Evolutionary conservation across 2,329 filamentous ascomycete species (phyloP), one percentile per base, ranked within the genome.

Genomic region (Rutstroemia sp.): DNA sequence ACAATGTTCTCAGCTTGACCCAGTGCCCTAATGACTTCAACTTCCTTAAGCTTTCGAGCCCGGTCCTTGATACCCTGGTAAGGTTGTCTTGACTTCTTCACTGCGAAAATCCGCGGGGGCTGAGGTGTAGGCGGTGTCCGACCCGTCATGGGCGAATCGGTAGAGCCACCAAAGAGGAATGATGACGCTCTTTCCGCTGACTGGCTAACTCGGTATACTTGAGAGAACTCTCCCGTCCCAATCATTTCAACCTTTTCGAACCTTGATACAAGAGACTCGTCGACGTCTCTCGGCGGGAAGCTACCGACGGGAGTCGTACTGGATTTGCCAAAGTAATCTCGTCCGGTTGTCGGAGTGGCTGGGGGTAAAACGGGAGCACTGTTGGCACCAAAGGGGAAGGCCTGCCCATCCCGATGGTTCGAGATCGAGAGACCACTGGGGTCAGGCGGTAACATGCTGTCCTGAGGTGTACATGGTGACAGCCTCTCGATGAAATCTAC

Each of bases 141-240:
- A 10, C 76, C 71, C 54, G 71, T 72, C 1, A 73, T 75, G 1
- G 79, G 75, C 1, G 78, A 79, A 58, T 72, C 71, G 42, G 27
- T 46, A 47, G 74, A 71, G 50, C 58, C 75, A 55, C 58, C 75
- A 55, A 64, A 75, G 65, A 70, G 75, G 71, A 65, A 77, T 64
- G 63, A 72, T 67, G 57, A 72, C 65, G 62, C 73, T 67, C 39
- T 72, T 64, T 60, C 48, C 8, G 57, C 39, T 17, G 56, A 60
- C 56, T 79, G 73, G 14, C 82, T 82, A 4, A 96, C 92, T 38
- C 87, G 84, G 70, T 90, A 99, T 0, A 99, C 94, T 56, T 88
- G 83, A 0, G 94, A 97, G 68, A 99, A 99, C 69, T 96, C 92
- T 57, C 94, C 94, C 58, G 86, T 86, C 48, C 92, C 92, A 62